Conservation (phyloP, 345 rosid genomes). For the Bruguiera parviflora region DNA sequence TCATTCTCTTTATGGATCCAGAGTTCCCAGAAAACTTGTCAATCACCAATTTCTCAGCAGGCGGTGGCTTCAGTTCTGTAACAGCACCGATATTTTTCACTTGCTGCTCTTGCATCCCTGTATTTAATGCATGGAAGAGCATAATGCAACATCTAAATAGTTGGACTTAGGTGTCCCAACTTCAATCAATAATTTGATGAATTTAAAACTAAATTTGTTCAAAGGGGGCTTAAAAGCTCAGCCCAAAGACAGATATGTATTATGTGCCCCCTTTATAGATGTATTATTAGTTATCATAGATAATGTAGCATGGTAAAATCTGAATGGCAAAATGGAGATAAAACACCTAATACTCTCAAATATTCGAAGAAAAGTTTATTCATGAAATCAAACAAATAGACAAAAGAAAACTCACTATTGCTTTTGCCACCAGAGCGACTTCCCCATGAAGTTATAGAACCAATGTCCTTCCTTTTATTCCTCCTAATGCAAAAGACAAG, state of each 20-base stretch:
- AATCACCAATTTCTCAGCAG: slow-evolving; percentile 59
- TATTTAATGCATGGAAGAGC: slow-evolving; percentile 32
- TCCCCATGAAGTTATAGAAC: slow-evolving; percentile 45
- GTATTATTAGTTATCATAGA: too few relatives aligned
- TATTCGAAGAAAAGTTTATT: too few relatives aligned
- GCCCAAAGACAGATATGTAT: too few relatives aligned
- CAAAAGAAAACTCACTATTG: slow-evolving; percentile 33
- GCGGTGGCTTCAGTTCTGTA: slow-evolving; percentile 66
- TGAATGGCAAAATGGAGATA: too few relatives aligned
- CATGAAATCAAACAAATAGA: neutral
- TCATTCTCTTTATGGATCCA: slow-evolving; percentile 63
- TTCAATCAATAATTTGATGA: slow-evolving; percentile 3
- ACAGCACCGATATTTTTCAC: slow-evolving; percentile 62
- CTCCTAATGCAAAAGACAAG: slow-evolving; percentile 49
- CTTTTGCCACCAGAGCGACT: slow-evolving; percentile 42
- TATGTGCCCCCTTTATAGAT: too few relatives aligned
- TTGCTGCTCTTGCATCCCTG: slow-evolving; percentile 62
- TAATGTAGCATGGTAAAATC: too few relatives aligned
- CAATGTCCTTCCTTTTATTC: slow-evolving; percentile 39
- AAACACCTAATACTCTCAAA: too few relatives aligned
- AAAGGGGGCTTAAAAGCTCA: slow-evolving; percentile 1
- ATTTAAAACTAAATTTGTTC: neutral
- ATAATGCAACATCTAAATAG: slow-evolving; percentile 6
- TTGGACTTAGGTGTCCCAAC: slow-evolving; percentile 9
- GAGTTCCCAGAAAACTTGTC: slow-evolving; percentile 58